Percentiles rank a stretch among this genome's conserved stretches.
These are phyloP conservation scores for Termitomyces bulborhizus DNA, from an alignment of 768 basidiomycete genomes.

Conservation along the genomic window DNA sequence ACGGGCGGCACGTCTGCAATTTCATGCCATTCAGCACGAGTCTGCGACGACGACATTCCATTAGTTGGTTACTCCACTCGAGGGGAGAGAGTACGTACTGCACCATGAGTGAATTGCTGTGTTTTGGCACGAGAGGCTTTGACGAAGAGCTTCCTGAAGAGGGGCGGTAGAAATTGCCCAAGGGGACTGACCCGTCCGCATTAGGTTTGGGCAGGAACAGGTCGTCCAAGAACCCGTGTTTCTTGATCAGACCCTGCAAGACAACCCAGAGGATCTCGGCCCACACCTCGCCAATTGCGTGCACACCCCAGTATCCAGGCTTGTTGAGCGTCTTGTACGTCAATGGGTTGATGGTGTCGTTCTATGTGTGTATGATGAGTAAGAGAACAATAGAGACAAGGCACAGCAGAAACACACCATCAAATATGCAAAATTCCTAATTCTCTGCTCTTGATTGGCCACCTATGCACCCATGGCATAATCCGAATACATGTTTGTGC, in stretches of 20 bases:
- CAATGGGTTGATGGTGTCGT: slow-evolving; percentile 75
- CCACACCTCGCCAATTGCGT: slow-evolving; percentile 94
- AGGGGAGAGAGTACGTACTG: slow-evolving; percentile 37
- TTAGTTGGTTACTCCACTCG: no score
- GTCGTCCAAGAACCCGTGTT: slow-evolving; percentile 73
- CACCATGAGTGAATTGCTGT: slow-evolving; percentile 82
- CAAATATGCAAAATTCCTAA: slow-evolving; percentile 87
- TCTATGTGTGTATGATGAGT: slow-evolving; percentile 21
- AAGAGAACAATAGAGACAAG: neutral
- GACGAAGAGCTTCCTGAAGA: no score
- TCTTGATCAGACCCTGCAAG: slow-evolving; percentile 64
- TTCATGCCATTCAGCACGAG: slow-evolving; percentile 93
- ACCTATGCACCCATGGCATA: slow-evolving; percentile 97
- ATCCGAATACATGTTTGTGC: slow-evolving; percentile 66
- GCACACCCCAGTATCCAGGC: slow-evolving; percentile 91
- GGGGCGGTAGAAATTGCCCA: slow-evolving; percentile 69
- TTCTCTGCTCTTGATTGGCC: slow-evolving; percentile 67
- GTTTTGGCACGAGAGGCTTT: slow-evolving; percentile 74
- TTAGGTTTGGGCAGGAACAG: slow-evolving; percentile 77
- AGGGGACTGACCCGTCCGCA: slow-evolving; percentile 56
- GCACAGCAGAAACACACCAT: slow-evolving; percentile 30
- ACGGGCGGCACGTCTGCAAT: slow-evolving; percentile 86
- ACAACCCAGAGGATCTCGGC: slow-evolving; percentile 86
- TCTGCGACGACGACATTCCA: no score
- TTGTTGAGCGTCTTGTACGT: slow-evolving; percentile 94